phyloP scores from a whole-genome alignment of 2,329 filamentous ascomycete genomes.

The Coniosporium tulheliwenetii region DNA sequence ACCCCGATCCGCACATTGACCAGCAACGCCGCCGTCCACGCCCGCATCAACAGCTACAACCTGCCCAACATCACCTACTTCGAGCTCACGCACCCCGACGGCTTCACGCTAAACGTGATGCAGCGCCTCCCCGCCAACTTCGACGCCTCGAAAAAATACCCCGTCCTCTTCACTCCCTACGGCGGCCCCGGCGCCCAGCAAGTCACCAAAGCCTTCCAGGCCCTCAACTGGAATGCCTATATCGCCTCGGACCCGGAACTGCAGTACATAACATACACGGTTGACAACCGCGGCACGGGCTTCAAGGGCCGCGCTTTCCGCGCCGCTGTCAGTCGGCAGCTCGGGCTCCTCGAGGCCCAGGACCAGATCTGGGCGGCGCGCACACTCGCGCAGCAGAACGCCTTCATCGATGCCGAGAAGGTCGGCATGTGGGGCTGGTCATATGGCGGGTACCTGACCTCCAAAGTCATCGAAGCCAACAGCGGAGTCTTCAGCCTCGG shows the following conservation, averaged over 20 bases:
- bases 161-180: slow-evolving; percentile 51
- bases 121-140: slow-evolving; percentile 51
- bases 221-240: slow-evolving; percentile 45
- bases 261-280: slow-evolving; percentile 49
- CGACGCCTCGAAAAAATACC: slow-evolving; percentile 46
- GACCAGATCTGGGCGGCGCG: slow-evolving; percentile 55
- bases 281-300: slow-evolving; percentile 54
- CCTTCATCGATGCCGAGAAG: slow-evolving; percentile 41
- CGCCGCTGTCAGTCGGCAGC: slow-evolving; percentile 38
- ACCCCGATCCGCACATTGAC: slow-evolving; percentile 42
- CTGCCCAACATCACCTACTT: slow-evolving; percentile 50
- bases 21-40: slow-evolving; percentile 41
- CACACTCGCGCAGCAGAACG: slow-evolving; percentile 32
- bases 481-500: slow-evolving; percentile 46
- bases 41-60: slow-evolving; percentile 41
- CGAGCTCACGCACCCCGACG: slow-evolving; percentile 45
- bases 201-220: slow-evolving; percentile 40
- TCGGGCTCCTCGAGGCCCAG: slow-evolving; percentile 46
- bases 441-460: slow-evolving; percentile 49
- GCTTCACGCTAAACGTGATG: slow-evolving; percentile 48
- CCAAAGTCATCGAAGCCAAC: slow-evolving; percentile 49
- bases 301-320: slow-evolving; percentile 49
- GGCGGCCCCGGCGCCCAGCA: slow-evolving; percentile 50
- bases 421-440: slow-evolving; percentile 57
- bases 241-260: slow-evolving; percentile 52